Evolutionary conservation across 2,329 filamentous ascomycete genomes (phyloP).

Genomic region (Trichoderma semiorbis): DNA sequence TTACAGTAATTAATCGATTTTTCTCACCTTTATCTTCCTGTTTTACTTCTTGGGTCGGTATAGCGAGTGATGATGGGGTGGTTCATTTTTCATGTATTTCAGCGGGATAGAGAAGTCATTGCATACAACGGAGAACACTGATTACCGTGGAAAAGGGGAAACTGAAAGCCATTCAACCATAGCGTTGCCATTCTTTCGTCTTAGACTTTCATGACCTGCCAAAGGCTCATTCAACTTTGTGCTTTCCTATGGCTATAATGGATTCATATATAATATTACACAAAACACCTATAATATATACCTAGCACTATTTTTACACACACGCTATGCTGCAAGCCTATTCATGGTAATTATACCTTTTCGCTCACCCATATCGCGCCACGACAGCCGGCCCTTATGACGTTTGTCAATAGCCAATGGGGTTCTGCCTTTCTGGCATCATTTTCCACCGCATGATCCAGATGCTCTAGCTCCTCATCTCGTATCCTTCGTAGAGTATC

Average conservation of each 20-base stretch:
- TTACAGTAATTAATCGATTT: conserved; percentile 32
- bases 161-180: background rate
- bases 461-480: conserved; percentile 94
- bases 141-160: background rate
- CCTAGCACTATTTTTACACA: background rate
- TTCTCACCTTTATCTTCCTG: background rate
- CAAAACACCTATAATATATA: background rate
- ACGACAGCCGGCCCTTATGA: conserved; percentile 85
- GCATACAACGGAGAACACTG: background rate
- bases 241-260: background rate
- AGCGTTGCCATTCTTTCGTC: background rate
- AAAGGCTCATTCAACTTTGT: background rate
- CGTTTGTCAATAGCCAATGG: conserved; percentile 81
- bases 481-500: conserved; percentile 75
- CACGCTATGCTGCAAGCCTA: background rate
- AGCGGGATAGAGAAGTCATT: conserved; percentile 2
- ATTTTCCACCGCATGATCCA: conserved; percentile 91
- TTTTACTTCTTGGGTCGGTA: background rate
- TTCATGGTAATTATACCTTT: conserved; percentile 48
- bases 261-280: background rate
- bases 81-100: conserved; percentile 1
- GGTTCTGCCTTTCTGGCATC: conserved; percentile 87
- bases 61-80: background rate
- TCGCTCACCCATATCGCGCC: conserved; percentile 92
- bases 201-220: background rate